These are phyloP conservation scores for Kalmusia sp. DNA, from an alignment of 2,329 filamentous ascomycete species.

Conservation along the genomic window DNA sequence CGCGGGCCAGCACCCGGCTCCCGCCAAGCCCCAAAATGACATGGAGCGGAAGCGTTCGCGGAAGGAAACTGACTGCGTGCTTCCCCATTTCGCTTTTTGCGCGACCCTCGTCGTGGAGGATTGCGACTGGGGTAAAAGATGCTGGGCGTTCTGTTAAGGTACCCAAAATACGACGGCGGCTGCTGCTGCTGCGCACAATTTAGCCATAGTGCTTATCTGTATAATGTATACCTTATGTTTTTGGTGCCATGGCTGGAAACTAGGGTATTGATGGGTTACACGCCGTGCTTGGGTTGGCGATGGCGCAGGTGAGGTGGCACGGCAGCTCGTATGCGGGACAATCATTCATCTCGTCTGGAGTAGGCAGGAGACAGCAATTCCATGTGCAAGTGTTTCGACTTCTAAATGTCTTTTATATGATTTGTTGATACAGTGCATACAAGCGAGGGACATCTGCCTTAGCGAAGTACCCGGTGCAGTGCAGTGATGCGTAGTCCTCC, in stretches of 20 bases:
- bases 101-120: background rate
- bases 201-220: conserved; percentile 4
- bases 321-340: background rate
- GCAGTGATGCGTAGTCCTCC: background rate
- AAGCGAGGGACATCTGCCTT: background rate
- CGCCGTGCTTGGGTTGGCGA: too few relatives aligned
- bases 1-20: background rate
- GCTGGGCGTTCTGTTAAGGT: background rate
- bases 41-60: background rate
- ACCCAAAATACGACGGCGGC: too few relatives aligned
- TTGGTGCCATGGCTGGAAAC: background rate
- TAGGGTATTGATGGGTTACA: background rate
- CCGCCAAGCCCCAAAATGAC: background rate
- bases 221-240: background rate
- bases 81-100: conserved; percentile 4
- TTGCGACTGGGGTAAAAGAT: background rate
- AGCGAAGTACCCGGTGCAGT: conserved; percentile 1
- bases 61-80: conserved; percentile 1
- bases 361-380: background rate
- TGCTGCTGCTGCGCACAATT: conserved; percentile 3
- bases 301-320: background rate
- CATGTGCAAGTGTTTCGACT: background rate
- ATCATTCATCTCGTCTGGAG: background rate
- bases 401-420: background rate
- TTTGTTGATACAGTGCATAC: background rate